A percentile compares a stretch with the other conserved stretches of the same genome.
Evolutionary conservation across 2,329 filamentous ascomycete species (phyloP).

Genomic region (Coniochaeta sp.): DNA sequence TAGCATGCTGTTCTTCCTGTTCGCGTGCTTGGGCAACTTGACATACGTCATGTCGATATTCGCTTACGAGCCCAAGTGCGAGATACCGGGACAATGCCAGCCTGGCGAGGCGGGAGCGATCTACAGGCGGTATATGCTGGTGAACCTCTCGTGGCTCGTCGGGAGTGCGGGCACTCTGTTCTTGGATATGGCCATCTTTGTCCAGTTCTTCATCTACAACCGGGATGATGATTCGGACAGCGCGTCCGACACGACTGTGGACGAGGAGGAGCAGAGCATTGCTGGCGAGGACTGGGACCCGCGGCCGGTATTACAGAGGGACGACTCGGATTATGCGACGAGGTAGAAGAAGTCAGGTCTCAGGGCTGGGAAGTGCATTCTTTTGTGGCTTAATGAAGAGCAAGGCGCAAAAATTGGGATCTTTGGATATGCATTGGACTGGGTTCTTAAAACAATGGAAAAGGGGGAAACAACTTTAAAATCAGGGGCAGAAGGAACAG

Average conservation of each 20-base stretch:
- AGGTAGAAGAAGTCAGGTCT: constrained; percentile 6
- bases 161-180: constrained; percentile 84
- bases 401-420: not conserved
- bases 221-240: constrained; percentile 30
- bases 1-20: constrained; percentile 90
- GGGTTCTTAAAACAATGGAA: too few relatives aligned
- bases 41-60: constrained; percentile 91
- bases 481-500: too few relatives aligned
- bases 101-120: constrained; percentile 58
- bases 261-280: constrained; percentile 18
- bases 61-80: constrained; percentile 74
- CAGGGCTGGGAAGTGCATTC: not conserved
- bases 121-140: constrained; percentile 76
- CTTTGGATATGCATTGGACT: too few relatives aligned
- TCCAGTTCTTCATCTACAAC: constrained; percentile 84
- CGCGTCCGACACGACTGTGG: not conserved
- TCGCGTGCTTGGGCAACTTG: constrained; percentile 90
- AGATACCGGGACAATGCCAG: constrained; percentile 41
- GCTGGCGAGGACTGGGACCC: constrained; percentile 31
- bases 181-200: constrained; percentile 79
- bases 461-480: too few relatives aligned
- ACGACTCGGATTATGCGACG: constrained; percentile 14
- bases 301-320: constrained; percentile 28
- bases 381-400: not conserved
- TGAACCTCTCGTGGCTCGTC: constrained; percentile 86